Percentiles rank a stretch among this genome's conserved stretches.
These are phyloP conservation scores for Candida mattraensis DNA, from an alignment of 805 yeast genomes.

Conservation along the genomic window DNA sequence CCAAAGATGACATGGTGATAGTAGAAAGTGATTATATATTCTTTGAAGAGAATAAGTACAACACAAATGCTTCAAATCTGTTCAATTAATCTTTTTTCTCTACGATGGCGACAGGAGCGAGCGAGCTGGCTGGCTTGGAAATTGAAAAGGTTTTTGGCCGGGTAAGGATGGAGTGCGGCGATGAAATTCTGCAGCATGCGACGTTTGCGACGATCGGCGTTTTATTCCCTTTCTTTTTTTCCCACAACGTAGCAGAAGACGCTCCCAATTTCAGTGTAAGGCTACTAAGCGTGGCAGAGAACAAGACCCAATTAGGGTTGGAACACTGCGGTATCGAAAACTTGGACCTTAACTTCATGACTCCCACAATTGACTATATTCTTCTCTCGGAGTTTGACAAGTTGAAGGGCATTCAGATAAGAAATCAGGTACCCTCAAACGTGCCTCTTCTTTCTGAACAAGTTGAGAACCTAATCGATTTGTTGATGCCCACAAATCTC, in stretches of 20 bases:
- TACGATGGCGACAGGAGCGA: slow-evolving; percentile 13
- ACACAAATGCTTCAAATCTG: not conserved
- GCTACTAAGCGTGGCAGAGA: too few relatives aligned
- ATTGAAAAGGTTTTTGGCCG: too few relatives aligned
- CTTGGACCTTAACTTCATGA: too few relatives aligned
- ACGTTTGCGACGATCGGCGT: too few relatives aligned
- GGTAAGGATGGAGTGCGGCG: too few relatives aligned
- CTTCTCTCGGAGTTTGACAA: slow-evolving; percentile 79
- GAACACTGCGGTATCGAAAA: too few relatives aligned
- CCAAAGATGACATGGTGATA: slow-evolving; percentile 74
- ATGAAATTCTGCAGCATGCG: too few relatives aligned
- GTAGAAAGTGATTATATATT: slow-evolving; percentile 9
- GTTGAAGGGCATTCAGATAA: slow-evolving; percentile 66
- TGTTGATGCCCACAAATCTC: slow-evolving; percentile 39
- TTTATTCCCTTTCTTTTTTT: too few relatives aligned
- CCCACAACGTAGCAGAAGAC: too few relatives aligned
- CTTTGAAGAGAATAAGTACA: not conserved
- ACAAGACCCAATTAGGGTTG: too few relatives aligned
- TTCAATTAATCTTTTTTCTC: slow-evolving; percentile 6
- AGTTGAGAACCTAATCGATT: slow-evolving; percentile 30
- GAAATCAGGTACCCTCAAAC: slow-evolving; percentile 56
- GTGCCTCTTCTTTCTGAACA: slow-evolving; percentile 66
- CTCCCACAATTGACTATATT: slow-evolving; percentile 25
- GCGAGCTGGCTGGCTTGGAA: too few relatives aligned
- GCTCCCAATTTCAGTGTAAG: too few relatives aligned